These are phyloP conservation scores for Phyllosticta citribraziliensis DNA, from an alignment of 2,329 filamentous ascomycete species.

Conservation along the genomic window DNA sequence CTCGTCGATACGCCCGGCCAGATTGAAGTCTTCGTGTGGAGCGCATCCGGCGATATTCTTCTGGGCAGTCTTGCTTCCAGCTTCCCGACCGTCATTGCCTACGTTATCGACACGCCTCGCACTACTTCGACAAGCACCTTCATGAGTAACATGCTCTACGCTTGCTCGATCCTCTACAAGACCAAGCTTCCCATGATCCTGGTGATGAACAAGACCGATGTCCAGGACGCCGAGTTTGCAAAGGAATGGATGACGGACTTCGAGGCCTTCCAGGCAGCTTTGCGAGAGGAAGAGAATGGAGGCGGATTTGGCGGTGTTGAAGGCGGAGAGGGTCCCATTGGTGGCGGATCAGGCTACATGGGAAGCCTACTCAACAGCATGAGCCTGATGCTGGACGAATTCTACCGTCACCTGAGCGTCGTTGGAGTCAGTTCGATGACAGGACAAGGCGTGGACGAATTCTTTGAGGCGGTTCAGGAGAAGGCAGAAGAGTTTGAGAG, in stretches of 20 bases:
- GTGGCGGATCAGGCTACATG: constrained; percentile 85
- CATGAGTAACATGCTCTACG: constrained; percentile 99
- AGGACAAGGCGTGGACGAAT: constrained; percentile 82
- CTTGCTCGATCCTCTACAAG: constrained; percentile 89
- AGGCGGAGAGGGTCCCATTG: constrained; percentile 40
- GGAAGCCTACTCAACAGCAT: constrained; percentile 91
- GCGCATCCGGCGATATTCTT: constrained; percentile 85
- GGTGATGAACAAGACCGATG: constrained; percentile 98
- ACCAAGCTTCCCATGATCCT: constrained; percentile 61
- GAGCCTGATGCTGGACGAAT: constrained; percentile 95
- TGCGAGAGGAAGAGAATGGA: constrained; percentile 67
- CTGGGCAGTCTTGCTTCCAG: constrained; percentile 86
- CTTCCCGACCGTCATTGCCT: constrained; percentile 94
- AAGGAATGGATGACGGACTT: constrained; percentile 99
- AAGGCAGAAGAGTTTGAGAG: constrained; percentile 82
- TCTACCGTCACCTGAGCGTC: constrained; percentile 87
- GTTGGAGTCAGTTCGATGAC: constrained; percentile 92
- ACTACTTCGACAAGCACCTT: constrained; percentile 91
- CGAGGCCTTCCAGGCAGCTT: constrained; percentile 82
- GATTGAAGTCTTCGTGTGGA: constrained; percentile 99
- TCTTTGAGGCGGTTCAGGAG: constrained; percentile 78
- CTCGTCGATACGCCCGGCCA: constrained; percentile 93
- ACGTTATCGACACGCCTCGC: constrained; percentile 92
- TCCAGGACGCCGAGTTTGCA: constrained; percentile 80
- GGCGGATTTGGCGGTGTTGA: constrained; percentile 68